phyloP scores from a whole-genome alignment of 1,284 basidiomycete species.

The Amylostereum areolatum region DNA sequence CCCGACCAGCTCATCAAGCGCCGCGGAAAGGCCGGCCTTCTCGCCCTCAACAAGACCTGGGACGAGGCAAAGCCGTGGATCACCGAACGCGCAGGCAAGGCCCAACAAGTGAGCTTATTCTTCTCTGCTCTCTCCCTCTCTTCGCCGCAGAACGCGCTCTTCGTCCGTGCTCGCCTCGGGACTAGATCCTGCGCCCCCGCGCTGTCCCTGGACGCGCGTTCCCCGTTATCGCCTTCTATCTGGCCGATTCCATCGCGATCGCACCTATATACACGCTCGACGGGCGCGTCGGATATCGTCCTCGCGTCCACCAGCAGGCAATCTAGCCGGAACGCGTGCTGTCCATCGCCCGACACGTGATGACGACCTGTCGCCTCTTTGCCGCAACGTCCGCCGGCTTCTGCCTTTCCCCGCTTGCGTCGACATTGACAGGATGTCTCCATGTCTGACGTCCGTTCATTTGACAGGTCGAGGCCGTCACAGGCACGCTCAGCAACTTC shows the following conservation, averaged over 20 bases:
- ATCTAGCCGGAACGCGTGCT: slow-evolving; percentile 2
- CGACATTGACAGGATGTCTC: no score
- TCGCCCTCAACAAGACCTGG: slow-evolving; percentile 93
- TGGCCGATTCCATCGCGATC: slow-evolving; percentile 5
- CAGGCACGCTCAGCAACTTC: slow-evolving; percentile 94
- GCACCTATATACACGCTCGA: slow-evolving; percentile 1
- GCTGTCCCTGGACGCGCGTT: no score
- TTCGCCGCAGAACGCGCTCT: neutral
- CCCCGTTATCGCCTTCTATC: slow-evolving; percentile 5
- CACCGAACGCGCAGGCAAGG: slow-evolving; percentile 85
- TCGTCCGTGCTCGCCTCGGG: no score
- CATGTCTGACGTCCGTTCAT: no score
- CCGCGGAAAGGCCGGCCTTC: slow-evolving; percentile 95
- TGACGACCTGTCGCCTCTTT: neutral
- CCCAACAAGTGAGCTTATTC: slow-evolving; percentile 64
- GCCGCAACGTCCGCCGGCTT: no score
- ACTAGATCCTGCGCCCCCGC: no score
- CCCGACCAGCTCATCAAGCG: slow-evolving; percentile 99
- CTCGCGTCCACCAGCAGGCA: slow-evolving; percentile 1
- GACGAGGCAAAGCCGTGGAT: slow-evolving; percentile 86
- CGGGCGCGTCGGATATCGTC: neutral
- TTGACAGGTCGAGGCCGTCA: slow-evolving; percentile 82
- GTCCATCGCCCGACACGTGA: slow-evolving; percentile 9
- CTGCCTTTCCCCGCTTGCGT: no score
- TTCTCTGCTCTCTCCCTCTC: neutral